Evolutionary conservation across 2,329 filamentous ascomycete species (phyloP).

Genomic region (Lasiodiplodia gonubiensis): DNA sequence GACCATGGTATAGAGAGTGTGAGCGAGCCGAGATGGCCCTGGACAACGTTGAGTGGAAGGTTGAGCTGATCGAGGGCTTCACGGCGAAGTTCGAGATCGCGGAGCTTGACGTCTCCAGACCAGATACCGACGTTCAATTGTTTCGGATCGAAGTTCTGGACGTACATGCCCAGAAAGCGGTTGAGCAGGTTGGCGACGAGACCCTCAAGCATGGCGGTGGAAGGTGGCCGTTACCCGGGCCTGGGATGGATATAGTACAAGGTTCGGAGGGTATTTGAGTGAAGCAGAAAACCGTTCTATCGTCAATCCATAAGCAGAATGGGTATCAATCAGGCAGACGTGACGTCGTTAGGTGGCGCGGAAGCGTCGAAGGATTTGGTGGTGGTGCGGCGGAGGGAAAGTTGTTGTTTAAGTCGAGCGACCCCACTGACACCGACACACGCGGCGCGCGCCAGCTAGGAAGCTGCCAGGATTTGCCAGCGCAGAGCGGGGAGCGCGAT

Average conservation of each 20-base stretch:
- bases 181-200: conserved; percentile 97
- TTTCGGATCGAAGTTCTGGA: conserved; percentile 98
- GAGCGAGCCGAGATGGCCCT: conserved; percentile 90
- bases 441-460: conserved; percentile 16
- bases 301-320: conserved; percentile 26
- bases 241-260: conserved; percentile 49
- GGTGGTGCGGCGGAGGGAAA: conserved; percentile 23
- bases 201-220: conserved; percentile 86
- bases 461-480: conserved; percentile 14
- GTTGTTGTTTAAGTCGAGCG: conserved; percentile 6
- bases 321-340: conserved; percentile 29
- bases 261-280: conserved; percentile 2
- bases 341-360: conserved; percentile 28
- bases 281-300: conserved; percentile 17
- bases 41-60: conserved; percentile 93
- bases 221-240: conserved; percentile 74
- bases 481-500: conserved; percentile 7
- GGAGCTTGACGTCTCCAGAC: conserved; percentile 96
- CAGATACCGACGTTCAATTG: conserved; percentile 99
- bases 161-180: conserved; percentile 99
- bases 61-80: conserved; percentile 97
- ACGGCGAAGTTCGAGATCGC: conserved; percentile 86
- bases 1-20: conserved; percentile 97
- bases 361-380: conserved; percentile 19
- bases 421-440: conserved; percentile 24